Percentiles rank a stretch among this genome's conserved stretches.
phyloP scores from a whole-genome alignment of 2,329 filamentous ascomycete genomes.

The Neofusicoccum umdonicola region DNA sequence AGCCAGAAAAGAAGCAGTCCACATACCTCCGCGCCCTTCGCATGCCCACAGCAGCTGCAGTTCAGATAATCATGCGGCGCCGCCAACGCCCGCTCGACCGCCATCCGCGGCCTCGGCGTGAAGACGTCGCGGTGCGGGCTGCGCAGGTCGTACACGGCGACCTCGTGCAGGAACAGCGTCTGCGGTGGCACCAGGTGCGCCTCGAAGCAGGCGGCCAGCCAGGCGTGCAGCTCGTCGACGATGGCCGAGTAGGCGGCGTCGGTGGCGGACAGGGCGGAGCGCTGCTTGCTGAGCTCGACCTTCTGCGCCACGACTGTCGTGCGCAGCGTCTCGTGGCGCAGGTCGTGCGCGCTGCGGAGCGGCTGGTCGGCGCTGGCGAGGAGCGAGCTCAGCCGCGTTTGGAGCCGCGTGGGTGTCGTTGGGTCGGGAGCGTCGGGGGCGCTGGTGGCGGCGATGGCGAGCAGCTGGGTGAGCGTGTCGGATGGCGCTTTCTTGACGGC shows the following conservation, averaged over 20 bases:
- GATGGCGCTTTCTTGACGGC: slow-evolving; percentile 61
- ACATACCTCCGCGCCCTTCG: slow-evolving; percentile 20
- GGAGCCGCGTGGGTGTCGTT: not conserved
- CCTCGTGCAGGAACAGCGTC: slow-evolving; percentile 63
- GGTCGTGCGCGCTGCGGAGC: slow-evolving; percentile 73
- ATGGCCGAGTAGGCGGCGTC: slow-evolving; percentile 69
- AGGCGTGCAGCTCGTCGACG: slow-evolving; percentile 56
- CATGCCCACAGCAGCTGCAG: slow-evolving; percentile 63
- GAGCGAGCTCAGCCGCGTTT: slow-evolving; percentile 2
- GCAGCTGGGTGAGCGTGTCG: slow-evolving; percentile 48
- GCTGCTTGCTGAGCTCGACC: slow-evolving; percentile 74
- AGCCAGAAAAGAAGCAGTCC: not conserved
- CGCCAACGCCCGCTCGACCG: slow-evolving; percentile 68
- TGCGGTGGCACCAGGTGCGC: slow-evolving; percentile 49
- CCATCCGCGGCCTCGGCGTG: slow-evolving; percentile 67
- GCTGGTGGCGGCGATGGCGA: slow-evolving; percentile 32
- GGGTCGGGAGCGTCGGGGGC: not conserved
- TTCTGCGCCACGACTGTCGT: slow-evolving; percentile 80
- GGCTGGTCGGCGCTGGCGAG: slow-evolving; percentile 21
- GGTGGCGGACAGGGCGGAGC: slow-evolving; percentile 65
- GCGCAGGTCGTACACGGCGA: slow-evolving; percentile 72
- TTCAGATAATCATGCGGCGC: slow-evolving; percentile 75
- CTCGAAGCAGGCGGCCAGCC: slow-evolving; percentile 50
- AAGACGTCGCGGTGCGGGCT: slow-evolving; percentile 72
- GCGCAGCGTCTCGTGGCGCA: slow-evolving; percentile 66